Base-by-base conservation (phyloP, 768 basidiomycete genomes). In the Chalciporus sphaerocephalus region DNA sequence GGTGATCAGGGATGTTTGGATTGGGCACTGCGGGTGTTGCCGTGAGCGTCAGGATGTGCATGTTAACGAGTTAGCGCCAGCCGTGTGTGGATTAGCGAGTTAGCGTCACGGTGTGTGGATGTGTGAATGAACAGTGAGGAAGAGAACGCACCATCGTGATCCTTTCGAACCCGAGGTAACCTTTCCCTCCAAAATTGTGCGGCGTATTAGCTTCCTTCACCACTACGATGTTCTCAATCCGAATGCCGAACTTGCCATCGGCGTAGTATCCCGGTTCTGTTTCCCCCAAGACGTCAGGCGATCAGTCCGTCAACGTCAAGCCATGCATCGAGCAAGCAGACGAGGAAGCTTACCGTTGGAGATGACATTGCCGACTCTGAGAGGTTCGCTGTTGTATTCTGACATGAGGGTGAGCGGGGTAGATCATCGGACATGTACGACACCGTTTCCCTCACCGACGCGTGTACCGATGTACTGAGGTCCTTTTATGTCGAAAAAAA, bases 221-320 rank as follows among this genome's bases (percentile, higher is more conserved):
- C 16, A 95, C 71, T 17, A 93, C 81, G 34, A 97, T 76, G 64
- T 80, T 92, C 69, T 99, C 95, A 55, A 95, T 90, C 4, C 96
- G 83, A 56, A 98, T 92, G 2, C 94, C 95, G 57, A 85, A 98
- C 36, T 75, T 70, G 2, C 93, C 95, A 55, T 97, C 93, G 7
- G 80, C 82, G 61, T 96, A 96, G 63, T 87, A 95, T 8, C 93
- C 92, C 1, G 93, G 93, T 53, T 95, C 93, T 80, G 25, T 49
- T 27, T 13, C 22, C 16, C 40, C 23, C 9, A 6, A 9, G 1
- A 22, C n/a, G n/a, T n/a, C n/a, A 28, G 35, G 13, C 32, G n/a
- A 39, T 16, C 24, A 21, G 40, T 7, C 1, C 12, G 4, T 5
- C n/a, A 30, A 5, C 5, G 24, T 41, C 32, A 38, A 7, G 5